phyloP scores from a whole-genome alignment of 495 filamentous ascomycete genomes.

The Penicillium coffeae region DNA sequence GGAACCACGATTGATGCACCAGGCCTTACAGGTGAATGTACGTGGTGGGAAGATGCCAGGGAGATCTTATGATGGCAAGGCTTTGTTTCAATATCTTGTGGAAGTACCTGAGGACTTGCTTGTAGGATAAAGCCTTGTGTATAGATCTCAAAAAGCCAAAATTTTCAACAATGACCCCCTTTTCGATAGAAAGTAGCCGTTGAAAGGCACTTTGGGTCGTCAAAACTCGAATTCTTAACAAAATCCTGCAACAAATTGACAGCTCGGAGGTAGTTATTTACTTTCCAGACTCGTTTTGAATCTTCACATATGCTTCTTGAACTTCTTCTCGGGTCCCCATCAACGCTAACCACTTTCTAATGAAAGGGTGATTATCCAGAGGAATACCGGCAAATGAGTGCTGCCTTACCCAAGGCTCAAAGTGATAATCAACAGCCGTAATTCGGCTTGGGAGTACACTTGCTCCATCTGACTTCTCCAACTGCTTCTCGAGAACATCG shows the following conservation, averaged over 20 bases:
- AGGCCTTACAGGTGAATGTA: conserved; percentile 52
- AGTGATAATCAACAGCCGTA: conserved; percentile 42
- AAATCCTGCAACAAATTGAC: background rate
- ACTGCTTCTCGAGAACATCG: conserved; percentile 38
- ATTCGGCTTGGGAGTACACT: conserved; percentile 34
- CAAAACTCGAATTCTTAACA: background rate
- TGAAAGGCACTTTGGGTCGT: too few species aligned
- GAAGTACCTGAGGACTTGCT: conserved; percentile 5
- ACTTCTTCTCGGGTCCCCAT: conserved; percentile 28
- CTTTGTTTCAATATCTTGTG: conserved; percentile 7
- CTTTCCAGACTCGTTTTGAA: conserved; percentile 4
- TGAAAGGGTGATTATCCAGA: conserved; percentile 36
- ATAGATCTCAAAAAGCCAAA: too few species aligned
- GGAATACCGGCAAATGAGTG: conserved; percentile 37
- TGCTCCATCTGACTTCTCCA: conserved; percentile 33
- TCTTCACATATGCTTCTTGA: conserved; percentile 23
- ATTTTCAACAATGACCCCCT: too few species aligned
- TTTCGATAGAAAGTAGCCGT: too few species aligned
- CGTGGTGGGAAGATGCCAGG: conserved; percentile 42
- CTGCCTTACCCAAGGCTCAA: conserved; percentile 43
- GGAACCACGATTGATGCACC: conserved; percentile 47
- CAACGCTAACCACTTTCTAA: conserved; percentile 22
- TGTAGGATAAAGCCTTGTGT: conserved; percentile 3
- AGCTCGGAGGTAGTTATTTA: conserved; percentile 1
- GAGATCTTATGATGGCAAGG: conserved; percentile 9